Evolutionary conservation across 768 basidiomycete species (phyloP), one percentile per base, ranked within the genome.

Genomic region (Leccinum olivaceopallidum): DNA sequence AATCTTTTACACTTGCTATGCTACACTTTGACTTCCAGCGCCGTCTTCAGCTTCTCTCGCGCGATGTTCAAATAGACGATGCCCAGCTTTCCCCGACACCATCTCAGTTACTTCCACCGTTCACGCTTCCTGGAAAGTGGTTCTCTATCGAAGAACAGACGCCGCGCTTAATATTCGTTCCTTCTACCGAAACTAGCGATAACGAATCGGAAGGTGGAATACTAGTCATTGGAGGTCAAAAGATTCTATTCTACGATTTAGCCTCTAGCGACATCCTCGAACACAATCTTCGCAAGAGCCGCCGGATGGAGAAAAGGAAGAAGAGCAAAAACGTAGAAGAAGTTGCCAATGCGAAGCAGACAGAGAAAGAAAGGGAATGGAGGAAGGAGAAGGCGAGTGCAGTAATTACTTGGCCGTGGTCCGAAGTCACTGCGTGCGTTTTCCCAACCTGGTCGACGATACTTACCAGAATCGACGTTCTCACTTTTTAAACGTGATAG

Each of bases 381-480:
- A 80, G 76, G 72, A 82, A 78, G 64, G 77, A 83, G 60, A 90
- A 84, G 60, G 74, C 86, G 0, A 80, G 76, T 39, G 84, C 83
- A 0, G 68, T 71, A 37, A 79, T 91, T 16, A 81, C 85, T 14
- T 92, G 91, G 92, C 89, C 89, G 8, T 92, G 89, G 85, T 83
- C 80, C 60, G 83, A 86, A 61, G 78, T 93, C 44, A 79, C 84
- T 62, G 84, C 87, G 91, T 93, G 69, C 65, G 86, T 75, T 4
- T 32, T 75, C 4, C 28, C 24, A 9, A 28, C 48, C 51, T 30
- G 18, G 18, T 42, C 44, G 10, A 47, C 10, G 7, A 24, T 13
- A 4, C 8, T 34, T n/a, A 14, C 5, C 20, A 56, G 55, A 24
- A 50, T 26, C 16, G 3, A 32, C 9, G 4, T 52, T 55, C 55